phyloP scores from a whole-genome alignment of 768 basidiomycete species.

The Pleurotus pulmonarius region DNA sequence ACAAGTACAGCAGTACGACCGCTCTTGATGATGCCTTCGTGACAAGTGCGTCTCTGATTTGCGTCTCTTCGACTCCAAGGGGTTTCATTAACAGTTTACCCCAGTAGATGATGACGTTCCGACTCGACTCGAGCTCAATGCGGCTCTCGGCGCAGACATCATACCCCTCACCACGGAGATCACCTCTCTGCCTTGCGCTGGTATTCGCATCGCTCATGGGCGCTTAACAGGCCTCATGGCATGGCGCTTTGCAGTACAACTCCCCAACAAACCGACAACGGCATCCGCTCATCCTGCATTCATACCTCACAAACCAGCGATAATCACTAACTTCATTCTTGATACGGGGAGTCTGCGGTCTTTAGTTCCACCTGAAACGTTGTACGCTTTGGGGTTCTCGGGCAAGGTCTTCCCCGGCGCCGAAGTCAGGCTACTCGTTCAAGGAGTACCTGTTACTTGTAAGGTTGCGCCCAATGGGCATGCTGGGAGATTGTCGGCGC shows the following conservation, averaged over 20 bases:
- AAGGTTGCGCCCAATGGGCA: conserved; percentile 16
- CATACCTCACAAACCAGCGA: not conserved
- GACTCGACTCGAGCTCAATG: conserved; percentile 16
- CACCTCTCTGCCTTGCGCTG: conserved; percentile 19
- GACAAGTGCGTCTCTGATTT: not conserved
- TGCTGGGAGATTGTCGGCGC: conserved; percentile 15
- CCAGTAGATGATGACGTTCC: conserved; percentile 4
- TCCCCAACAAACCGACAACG: not conserved
- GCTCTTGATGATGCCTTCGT: not conserved
- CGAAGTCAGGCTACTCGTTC: conserved; percentile 16
- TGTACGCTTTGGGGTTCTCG: conserved; percentile 15
- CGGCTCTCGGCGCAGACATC: conserved; percentile 18
- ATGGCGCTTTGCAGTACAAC: conserved; percentile 19
- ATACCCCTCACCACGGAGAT: conserved; percentile 17
- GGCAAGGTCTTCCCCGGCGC: conserved; percentile 14
- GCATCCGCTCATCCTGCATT: not conserved
- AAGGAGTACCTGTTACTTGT: conserved; percentile 18
- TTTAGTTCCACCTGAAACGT: conserved; percentile 13
- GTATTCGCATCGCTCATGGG: conserved; percentile 20
- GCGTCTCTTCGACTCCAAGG: not conserved
- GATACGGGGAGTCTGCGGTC: conserved; percentile 19
- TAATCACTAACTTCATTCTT: conserved; percentile 21
- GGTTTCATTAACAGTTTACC: not conserved
- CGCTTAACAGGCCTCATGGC: conserved; percentile 20
- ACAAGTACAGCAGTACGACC: conserved; percentile 5